Evolutionary conservation across 495 filamentous ascomycete genomes (phyloP).

Genomic region (Astrothelium subdiscretum): DNA sequence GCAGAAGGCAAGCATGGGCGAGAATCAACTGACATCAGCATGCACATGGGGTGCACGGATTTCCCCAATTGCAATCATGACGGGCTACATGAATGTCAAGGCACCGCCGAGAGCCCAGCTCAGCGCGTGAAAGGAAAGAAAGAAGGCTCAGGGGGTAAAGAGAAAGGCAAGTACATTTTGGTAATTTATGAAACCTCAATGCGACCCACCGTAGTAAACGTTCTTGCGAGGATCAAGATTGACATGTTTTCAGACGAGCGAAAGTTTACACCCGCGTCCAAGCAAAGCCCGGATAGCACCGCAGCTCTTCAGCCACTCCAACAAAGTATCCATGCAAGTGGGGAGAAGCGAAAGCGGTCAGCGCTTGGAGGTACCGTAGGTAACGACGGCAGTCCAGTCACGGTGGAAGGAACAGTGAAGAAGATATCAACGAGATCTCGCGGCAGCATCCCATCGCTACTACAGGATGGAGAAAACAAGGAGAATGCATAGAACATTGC

Average conservation of each 20-base stretch:
- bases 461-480: not conserved
- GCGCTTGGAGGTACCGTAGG: not conserved
- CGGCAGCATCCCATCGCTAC: not conserved
- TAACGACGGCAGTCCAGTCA: not conserved
- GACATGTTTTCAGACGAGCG: not conserved
- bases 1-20: not conserved
- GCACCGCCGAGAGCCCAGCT: not conserved
- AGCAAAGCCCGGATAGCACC: not conserved
- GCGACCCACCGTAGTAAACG: not conserved
- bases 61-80: constrained; percentile 14
- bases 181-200: not conserved
- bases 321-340: not conserved
- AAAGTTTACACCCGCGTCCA: not conserved
- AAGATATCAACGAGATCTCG: not conserved
- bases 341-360: not conserved
- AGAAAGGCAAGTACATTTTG: not conserved
- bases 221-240: not conserved
- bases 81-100: not conserved
- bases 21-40: constrained; percentile 14
- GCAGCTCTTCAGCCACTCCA: not conserved
- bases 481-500: not conserved
- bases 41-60: constrained; percentile 13
- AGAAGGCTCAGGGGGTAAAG: constrained; percentile 5
- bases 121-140: constrained; percentile 8
- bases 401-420: not conserved